Evolutionary conservation across 768 basidiomycete species (phyloP), one percentile per base, ranked within the genome.

Genomic region (Podaxis mareebaensis): DNA sequence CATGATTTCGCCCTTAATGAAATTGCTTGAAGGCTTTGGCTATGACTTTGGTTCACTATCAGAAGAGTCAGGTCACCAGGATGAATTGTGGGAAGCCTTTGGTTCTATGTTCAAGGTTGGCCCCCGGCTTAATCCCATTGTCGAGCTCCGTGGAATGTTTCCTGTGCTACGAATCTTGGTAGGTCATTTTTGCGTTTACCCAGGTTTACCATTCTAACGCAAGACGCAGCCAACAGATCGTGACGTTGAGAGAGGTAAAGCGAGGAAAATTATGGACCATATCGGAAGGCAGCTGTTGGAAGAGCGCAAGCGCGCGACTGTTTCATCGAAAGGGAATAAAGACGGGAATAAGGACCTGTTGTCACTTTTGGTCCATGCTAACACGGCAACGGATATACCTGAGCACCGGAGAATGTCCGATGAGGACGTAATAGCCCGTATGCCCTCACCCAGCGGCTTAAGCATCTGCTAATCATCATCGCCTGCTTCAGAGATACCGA

Each of bases 321-420:
- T 66, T 2, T 66, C 71, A 17, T 68, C 68, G 4, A 68, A 69
- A 26, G 73, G 70, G 38, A 66, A 59, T 7, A 42, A 68, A 1
- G 59, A 64, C 49, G 40, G 56, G 68, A 76, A 70, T 72, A 77
- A 83, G 5, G 88, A 89, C 71, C 65, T 90, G 5, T 72, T 89
- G 3, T 83, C 83, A 1, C 69, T 87, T 26, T 75, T 90, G 2
- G 76, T 89, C 44, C 79, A 78, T 58, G 87, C 87, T 2, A 90
- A 90, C n/a, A 55, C 53, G 69, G 78, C 78, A 2, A 84, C 87
- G 65, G 66, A 85, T 3, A 79, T 81, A 0, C 80, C 53, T 20
- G 53, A 81, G n/a, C 74, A 66, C 33, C 85, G 86, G 67, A 74
- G 74, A 46, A 67, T 90, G 68, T 79, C 79, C 0, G 88, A 90